Conservation (phyloP, 805 yeast species). For the Wickerhamiella siamensis region DNA sequence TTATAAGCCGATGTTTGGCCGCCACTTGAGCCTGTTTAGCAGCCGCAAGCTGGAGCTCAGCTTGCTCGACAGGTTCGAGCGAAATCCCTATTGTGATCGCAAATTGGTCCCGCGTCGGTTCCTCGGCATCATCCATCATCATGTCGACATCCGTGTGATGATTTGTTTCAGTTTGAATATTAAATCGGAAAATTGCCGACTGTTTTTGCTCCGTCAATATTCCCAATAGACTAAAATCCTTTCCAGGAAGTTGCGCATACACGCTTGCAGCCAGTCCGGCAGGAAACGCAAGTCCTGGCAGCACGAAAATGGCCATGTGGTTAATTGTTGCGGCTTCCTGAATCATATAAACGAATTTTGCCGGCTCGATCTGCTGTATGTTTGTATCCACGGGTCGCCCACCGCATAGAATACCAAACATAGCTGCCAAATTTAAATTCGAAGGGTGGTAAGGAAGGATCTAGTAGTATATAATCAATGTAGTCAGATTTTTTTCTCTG, state of each 20-base stretch:
- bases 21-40: constrained; percentile 25
- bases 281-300: constrained; percentile 67
- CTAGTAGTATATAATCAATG: neutral
- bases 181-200: constrained; percentile 80
- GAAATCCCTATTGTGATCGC: constrained; percentile 65
- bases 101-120: constrained; percentile 27
- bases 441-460: neutral
- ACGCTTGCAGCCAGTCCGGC: constrained; percentile 66
- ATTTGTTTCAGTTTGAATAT: constrained; percentile 25
- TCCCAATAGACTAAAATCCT: constrained; percentile 28
- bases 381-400: constrained; percentile 43
- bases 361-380: constrained; percentile 46
- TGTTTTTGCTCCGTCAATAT: constrained; percentile 44
- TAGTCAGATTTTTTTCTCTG: neutral
- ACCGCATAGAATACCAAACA: constrained; percentile 69
- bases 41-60: constrained; percentile 40
- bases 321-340: constrained; percentile 52
- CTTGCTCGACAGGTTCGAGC: constrained; percentile 62
- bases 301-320: constrained; percentile 68
- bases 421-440: constrained; percentile 16
- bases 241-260: constrained; percentile 66
- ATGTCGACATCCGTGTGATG: constrained; percentile 35
- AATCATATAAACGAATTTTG: constrained; percentile 51
- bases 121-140: constrained; percentile 37
- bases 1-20: constrained; percentile 3